Conservation (phyloP, 768 basidiomycete genomes). For the Suillus sp. region DNA sequence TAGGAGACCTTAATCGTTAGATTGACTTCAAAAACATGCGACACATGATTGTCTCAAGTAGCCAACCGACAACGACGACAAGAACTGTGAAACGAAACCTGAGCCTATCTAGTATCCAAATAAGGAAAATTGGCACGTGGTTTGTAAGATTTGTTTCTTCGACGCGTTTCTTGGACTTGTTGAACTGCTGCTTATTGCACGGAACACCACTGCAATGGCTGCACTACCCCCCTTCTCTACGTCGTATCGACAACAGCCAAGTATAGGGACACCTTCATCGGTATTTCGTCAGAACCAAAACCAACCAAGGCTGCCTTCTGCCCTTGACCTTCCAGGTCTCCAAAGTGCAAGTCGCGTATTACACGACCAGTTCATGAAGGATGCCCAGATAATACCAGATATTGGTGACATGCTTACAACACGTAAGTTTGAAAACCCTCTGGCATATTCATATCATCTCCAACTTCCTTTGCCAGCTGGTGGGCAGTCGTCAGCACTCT, state of each 20-base stretch:
- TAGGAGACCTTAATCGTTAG: too few relatives aligned
- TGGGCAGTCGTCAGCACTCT: conserved; percentile 70
- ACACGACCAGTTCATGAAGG: conserved; percentile 69
- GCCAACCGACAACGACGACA: too few relatives aligned
- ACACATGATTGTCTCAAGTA: too few relatives aligned
- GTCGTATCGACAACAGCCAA: conserved; percentile 12
- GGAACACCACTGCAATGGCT: conserved; percentile 12
- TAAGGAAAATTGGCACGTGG: conserved; percentile 13
- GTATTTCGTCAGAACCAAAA: conserved; percentile 13
- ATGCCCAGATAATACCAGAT: conserved; percentile 75
- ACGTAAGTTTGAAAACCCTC: conserved; percentile 42
- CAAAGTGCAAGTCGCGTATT: conserved; percentile 68
- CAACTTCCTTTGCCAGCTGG: conserved; percentile 45
- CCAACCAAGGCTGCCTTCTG: conserved; percentile 23
- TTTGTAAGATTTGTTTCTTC: conserved; percentile 14
- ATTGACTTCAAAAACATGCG: too few relatives aligned
- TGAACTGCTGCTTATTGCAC: conserved; percentile 10
- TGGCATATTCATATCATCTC: not conserved
- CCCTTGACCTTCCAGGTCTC: conserved; percentile 62
- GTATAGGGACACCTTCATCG: not conserved
- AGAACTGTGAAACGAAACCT: not conserved
- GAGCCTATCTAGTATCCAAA: not conserved
- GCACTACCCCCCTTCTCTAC: conserved; percentile 11
- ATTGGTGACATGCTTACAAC: conserved; percentile 66
- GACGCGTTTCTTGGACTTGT: conserved; percentile 10